These are phyloP conservation scores for Rhodomyrtus tomentosa DNA, from an alignment of 345 rosid genomes.

Conservation along the genomic window DNA sequence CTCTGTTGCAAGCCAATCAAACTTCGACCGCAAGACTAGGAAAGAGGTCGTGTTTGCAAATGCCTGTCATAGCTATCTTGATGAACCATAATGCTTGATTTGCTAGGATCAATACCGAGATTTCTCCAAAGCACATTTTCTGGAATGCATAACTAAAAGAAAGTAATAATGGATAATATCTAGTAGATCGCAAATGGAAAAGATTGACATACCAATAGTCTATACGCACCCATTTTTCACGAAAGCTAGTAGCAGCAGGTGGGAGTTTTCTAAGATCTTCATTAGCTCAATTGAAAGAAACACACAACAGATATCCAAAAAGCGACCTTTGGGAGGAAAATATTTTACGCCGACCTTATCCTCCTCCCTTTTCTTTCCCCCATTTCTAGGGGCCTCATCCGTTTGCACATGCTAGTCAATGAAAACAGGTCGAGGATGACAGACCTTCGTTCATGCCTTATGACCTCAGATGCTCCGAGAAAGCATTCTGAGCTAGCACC, in stretches of 20 bases:
- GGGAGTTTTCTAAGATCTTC: background rate
- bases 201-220: background rate
- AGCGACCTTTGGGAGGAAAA: background rate
- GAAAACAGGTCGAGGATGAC: background rate
- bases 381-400: no score
- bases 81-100: background rate
- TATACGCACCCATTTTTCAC: background rate
- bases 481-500: no score
- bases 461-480: background rate
- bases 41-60: background rate
- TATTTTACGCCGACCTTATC: no score
- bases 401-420: background rate
- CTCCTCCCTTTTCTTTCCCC: no score
- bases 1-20: background rate
- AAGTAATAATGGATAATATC: background rate
- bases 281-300: background rate
- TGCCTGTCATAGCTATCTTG: background rate
- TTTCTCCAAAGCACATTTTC: background rate
- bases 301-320: background rate
- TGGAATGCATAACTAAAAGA: background rate
- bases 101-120: background rate
- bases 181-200: background rate
- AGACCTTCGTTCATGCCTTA: background rate
- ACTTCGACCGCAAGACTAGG: background rate
- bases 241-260: background rate